Evolutionary conservation across 2,329 filamentous ascomycete genomes (phyloP).

Genomic region (Penicillium sp.): DNA sequence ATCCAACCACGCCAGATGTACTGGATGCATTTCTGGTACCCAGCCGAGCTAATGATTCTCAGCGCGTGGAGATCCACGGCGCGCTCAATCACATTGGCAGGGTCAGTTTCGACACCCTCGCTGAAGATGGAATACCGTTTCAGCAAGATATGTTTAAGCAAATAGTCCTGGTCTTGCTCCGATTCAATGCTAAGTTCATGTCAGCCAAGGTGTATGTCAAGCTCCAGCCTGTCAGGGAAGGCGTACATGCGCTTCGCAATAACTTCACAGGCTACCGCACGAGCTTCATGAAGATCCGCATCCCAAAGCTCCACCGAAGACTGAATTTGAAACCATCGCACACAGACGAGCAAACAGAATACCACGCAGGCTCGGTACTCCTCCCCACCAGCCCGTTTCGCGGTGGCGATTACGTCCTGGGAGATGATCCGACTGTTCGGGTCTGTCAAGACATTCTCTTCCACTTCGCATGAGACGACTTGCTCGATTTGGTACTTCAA

Average conservation of each 20-base stretch:
- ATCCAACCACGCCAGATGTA: conserved; percentile 96
- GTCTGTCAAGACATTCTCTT: conserved; percentile 65
- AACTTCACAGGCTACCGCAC: conserved; percentile 79
- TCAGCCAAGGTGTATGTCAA: background rate
- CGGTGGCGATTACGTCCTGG: conserved; percentile 67
- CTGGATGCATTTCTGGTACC: conserved; percentile 91
- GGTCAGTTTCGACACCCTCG: conserved; percentile 63
- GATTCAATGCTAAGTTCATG: conserved; percentile 61
- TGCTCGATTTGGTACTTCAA: conserved; percentile 87
- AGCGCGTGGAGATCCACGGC: conserved; percentile 90
- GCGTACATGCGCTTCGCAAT: conserved; percentile 68
- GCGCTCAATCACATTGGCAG: conserved; percentile 85
- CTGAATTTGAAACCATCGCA: conserved; percentile 74
- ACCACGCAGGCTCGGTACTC: conserved; percentile 75
- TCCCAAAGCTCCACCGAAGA: conserved; percentile 83
- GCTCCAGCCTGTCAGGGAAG: background rate
- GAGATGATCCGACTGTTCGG: conserved; percentile 86
- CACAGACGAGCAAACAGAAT: conserved; percentile 69
- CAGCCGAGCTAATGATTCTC: conserved; percentile 79
- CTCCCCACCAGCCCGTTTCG: conserved; percentile 70
- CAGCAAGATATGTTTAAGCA: conserved; percentile 75
- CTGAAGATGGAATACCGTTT: conserved; percentile 80
- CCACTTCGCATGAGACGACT: conserved; percentile 83
- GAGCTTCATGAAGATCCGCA: conserved; percentile 70
- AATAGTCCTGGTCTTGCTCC: conserved; percentile 71